phyloP scores from a whole-genome alignment of 1,284 basidiomycete genomes.

The Pyrrhoderma lamaoense region DNA sequence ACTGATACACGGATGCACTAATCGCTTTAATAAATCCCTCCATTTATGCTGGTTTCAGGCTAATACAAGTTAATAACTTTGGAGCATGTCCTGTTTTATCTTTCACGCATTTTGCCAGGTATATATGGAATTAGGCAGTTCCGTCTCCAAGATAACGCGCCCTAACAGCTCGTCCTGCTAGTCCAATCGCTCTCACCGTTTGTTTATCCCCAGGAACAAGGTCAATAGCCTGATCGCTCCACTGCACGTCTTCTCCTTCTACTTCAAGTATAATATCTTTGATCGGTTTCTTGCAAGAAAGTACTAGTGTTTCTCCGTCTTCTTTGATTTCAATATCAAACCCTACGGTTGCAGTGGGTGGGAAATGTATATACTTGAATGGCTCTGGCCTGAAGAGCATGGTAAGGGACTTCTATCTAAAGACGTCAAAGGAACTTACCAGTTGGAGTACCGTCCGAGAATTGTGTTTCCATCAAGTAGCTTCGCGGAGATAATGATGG shows the following conservation, averaged over 20 bases:
- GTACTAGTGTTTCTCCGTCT: constrained; percentile 55
- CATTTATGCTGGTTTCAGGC: too few relatives aligned
- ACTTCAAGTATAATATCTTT: constrained; percentile 81
- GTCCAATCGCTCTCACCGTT: constrained; percentile 52
- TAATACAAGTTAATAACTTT: too few relatives aligned
- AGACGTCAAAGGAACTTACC: constrained; percentile 36
- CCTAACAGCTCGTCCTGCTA: constrained; percentile 58
- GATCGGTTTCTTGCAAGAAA: constrained; percentile 63
- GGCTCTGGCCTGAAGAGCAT: constrained; percentile 68
- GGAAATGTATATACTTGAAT: constrained; percentile 85
- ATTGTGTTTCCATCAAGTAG: constrained; percentile 53
- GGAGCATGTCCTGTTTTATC: too few relatives aligned
- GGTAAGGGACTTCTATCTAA: neutral
- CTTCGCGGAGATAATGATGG: constrained; percentile 71
- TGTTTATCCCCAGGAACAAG: constrained; percentile 79
- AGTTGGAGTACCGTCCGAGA: constrained; percentile 73
- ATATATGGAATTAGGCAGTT: constrained; percentile 30
- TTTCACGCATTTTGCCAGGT: too few relatives aligned
- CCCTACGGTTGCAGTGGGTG: constrained; percentile 48
- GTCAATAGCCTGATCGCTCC: constrained; percentile 86
- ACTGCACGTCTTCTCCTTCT: constrained; percentile 56
- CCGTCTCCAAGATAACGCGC: constrained; percentile 71
- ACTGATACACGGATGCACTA: too few relatives aligned
- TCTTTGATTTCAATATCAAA: constrained; percentile 38
- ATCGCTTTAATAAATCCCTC: too few relatives aligned